Conservation (phyloP, 106 monocot genomes). For the Dendrobium officinale region DNA sequence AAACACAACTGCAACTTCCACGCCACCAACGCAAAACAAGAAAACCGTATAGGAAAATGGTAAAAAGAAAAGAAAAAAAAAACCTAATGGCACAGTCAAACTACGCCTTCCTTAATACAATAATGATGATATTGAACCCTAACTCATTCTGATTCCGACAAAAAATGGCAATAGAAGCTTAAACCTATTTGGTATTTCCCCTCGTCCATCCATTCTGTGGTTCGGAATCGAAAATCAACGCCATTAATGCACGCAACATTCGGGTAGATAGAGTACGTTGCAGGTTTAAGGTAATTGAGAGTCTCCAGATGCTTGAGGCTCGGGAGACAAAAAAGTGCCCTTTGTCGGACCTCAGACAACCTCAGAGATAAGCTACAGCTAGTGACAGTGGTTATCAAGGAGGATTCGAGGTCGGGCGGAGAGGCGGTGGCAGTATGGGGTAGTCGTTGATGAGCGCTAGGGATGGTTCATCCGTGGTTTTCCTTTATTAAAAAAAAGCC, state of each 20-base stretch:
- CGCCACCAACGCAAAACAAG: too few species aligned
- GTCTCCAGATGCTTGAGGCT: not conserved
- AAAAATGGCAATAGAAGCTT: not conserved
- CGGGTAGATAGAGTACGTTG: not conserved
- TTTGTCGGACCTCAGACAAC: not conserved
- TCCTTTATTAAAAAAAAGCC: too few species aligned
- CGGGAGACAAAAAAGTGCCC: not conserved
- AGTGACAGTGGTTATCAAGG: not conserved
- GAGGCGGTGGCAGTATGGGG: not conserved
- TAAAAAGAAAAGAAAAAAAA: too few species aligned
- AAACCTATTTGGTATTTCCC: not conserved
- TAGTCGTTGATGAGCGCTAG: not conserved
- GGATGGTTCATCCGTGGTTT: not conserved
- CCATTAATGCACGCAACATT: not conserved
- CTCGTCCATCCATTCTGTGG: not conserved
- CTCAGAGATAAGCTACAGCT: not conserved
- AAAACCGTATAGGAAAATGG: too few species aligned
- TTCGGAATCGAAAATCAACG: not conserved
- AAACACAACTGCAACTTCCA: too few species aligned
- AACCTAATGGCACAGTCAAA: too few species aligned
- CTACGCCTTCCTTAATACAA: not conserved
- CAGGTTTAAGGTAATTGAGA: not conserved
- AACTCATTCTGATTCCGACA: not conserved
- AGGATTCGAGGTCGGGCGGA: not conserved
- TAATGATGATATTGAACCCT: not conserved